phyloP scores from a whole-genome alignment of 2,329 filamentous ascomycete species.

The Clarireedia sp. region DNA sequence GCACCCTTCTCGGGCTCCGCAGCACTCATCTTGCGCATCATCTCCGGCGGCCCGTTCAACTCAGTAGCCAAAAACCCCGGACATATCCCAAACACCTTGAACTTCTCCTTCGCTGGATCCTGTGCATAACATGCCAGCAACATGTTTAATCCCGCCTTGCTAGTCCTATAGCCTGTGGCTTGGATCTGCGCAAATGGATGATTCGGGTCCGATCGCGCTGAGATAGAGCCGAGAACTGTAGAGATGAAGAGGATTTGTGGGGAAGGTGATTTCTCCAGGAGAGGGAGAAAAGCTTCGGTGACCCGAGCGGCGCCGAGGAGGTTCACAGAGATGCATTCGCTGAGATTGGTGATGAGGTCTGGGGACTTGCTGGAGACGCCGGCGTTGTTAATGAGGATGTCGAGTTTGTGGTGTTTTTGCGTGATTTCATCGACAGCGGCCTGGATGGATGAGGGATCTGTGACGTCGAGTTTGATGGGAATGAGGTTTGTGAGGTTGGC shows the following conservation, averaged over 20 bases:
- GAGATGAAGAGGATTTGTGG: slow-evolving; percentile 26
- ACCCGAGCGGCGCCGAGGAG: slow-evolving; percentile 25
- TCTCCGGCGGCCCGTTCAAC: slow-evolving; percentile 15
- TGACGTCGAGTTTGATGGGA: slow-evolving; percentile 11
- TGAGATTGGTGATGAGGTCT: slow-evolving; percentile 12
- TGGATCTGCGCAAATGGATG: slow-evolving; percentile 12
- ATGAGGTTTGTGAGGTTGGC: not conserved
- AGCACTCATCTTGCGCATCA: slow-evolving; percentile 1
- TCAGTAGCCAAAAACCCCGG: slow-evolving; percentile 25
- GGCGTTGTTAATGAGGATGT: slow-evolving; percentile 20
- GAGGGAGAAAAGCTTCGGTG: slow-evolving; percentile 29
- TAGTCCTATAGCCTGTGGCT: slow-evolving; percentile 19
- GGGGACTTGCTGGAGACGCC: slow-evolving; percentile 5
- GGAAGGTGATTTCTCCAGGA: slow-evolving; percentile 27
- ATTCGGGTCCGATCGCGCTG: slow-evolving; percentile 7
- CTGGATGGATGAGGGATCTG: slow-evolving; percentile 12
- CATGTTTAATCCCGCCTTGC: slow-evolving; percentile 28
- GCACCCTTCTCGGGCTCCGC: slow-evolving; percentile 19
- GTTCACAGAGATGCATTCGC: slow-evolving; percentile 23
- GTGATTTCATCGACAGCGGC: slow-evolving; percentile 6
- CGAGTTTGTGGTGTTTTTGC: slow-evolving; percentile 10
- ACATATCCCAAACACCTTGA: slow-evolving; percentile 27
- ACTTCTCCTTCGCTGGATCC: slow-evolving; percentile 15
- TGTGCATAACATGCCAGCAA: slow-evolving; percentile 25
- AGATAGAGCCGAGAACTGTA: slow-evolving; percentile 18